Percentiles rank a stretch among this genome's conserved stretches.
Conservation (phyloP, 805 yeast genomes). For the Saccharomycopsis sp. region DNA sequence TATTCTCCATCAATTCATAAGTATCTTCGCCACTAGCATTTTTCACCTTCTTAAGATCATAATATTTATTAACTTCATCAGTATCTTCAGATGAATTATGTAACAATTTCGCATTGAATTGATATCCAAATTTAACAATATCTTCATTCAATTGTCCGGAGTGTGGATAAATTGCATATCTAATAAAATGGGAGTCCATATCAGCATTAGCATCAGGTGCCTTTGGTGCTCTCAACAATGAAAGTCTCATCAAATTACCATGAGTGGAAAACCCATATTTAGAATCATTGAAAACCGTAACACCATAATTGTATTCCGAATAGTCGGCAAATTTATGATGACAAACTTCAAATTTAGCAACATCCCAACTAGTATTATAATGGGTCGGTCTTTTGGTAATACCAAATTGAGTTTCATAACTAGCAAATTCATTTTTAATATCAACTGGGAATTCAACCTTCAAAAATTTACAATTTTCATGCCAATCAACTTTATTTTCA, state of each 20-base stretch:
- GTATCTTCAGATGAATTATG: slow-evolving; percentile 8
- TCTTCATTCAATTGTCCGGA: slow-evolving; percentile 53
- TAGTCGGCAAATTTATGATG: slow-evolving; percentile 91
- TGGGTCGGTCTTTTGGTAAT: slow-evolving; percentile 89
- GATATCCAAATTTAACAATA: slow-evolving; percentile 68
- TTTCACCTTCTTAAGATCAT: slow-evolving; percentile 10
- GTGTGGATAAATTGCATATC: slow-evolving; percentile 83
- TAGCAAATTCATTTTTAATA: slow-evolving; percentile 66
- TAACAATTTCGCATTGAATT: slow-evolving; percentile 55
- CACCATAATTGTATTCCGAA: slow-evolving; percentile 83
- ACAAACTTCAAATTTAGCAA: slow-evolving; percentile 93
- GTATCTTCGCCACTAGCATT: slow-evolving; percentile 12
- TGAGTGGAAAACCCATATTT: slow-evolving; percentile 92
- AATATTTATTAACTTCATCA: slow-evolving; percentile 1
- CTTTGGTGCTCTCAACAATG: slow-evolving; percentile 84
- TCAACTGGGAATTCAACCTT: slow-evolving; percentile 95
- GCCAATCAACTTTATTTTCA: slow-evolving; percentile 70
- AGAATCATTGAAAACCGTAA: slow-evolving; percentile 70
- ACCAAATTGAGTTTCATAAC: slow-evolving; percentile 93
- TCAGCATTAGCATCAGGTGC: slow-evolving; percentile 94
- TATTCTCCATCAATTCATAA: slow-evolving; percentile 24
- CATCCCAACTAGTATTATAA: slow-evolving; percentile 92
- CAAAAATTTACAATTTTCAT: slow-evolving; percentile 77
- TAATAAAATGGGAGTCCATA: slow-evolving; percentile 80
- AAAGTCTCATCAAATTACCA: slow-evolving; percentile 85